Percentiles rank a stretch among this genome's conserved stretches.
These are phyloP conservation scores for Salix viminalis DNA, from an alignment of 345 rosid genomes.

Conservation along the genomic window DNA sequence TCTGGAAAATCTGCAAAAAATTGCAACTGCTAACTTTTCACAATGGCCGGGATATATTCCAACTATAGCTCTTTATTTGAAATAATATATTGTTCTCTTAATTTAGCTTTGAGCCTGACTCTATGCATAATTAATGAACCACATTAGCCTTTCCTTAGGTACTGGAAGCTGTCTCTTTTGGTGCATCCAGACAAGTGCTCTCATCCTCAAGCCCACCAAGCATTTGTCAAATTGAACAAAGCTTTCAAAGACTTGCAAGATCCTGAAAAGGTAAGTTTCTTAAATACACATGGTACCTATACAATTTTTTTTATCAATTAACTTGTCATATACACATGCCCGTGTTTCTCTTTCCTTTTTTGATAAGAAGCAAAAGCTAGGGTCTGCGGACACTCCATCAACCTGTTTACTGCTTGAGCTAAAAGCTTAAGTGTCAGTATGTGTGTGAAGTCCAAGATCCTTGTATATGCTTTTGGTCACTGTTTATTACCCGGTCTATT, in stretches of 20 bases:
- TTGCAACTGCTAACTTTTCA: neutral
- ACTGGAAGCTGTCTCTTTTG: conserved; percentile 90
- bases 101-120: neutral
- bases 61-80: neutral
- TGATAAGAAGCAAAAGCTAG: neutral
- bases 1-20: neutral
- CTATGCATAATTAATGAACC: neutral
- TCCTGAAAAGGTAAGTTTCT: conserved; percentile 68
- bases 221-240: conserved; percentile 76
- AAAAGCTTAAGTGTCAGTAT: neutral
- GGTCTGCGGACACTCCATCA: neutral
- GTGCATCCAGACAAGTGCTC: conserved; percentile 96
- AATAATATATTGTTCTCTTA: neutral
- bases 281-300: neutral
- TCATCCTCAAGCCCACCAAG: conserved; percentile 94
- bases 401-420: neutral
- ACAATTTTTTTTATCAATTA: neutral
- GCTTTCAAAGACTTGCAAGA: conserved; percentile 90
- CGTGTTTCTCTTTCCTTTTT: neutral
- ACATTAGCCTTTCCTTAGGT: conserved; percentile 35
- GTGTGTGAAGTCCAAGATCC: neutral
- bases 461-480: neutral
- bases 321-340: neutral
- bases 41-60: neutral
- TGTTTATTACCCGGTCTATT: neutral